Percentiles rank a stretch among this genome's conserved stretches.
These are phyloP conservation scores for Linum tenue DNA, from an alignment of 345 rosid genomes.

Conservation along the genomic window DNA sequence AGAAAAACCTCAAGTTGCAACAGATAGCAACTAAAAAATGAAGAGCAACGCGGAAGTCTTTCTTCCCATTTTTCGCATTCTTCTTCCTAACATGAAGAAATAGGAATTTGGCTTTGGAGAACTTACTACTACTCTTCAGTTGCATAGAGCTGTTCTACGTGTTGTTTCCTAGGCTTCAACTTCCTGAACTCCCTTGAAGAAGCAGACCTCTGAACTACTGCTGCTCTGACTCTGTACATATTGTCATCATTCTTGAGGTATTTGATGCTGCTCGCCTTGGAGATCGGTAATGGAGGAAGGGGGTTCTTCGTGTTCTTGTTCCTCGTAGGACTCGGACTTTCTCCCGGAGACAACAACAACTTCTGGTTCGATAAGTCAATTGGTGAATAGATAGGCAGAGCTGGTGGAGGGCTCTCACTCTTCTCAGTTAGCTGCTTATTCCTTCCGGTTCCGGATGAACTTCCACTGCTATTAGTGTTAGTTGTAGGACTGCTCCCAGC, in stretches of 20 bases:
- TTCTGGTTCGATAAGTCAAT: conserved; percentile 14
- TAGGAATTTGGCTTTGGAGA: too few species aligned
- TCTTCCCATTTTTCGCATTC: too few species aligned
- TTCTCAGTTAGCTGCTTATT: conserved; percentile 6
- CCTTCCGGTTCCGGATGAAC: conserved; percentile 23
- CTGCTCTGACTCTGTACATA: conserved; percentile 26
- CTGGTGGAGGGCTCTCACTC: conserved; percentile 18
- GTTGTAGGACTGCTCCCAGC: conserved; percentile 19
- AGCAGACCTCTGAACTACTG: conserved; percentile 30
- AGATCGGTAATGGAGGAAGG: conserved; percentile 32
- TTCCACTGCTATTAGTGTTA: conserved; percentile 9
- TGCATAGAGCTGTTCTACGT: conserved; percentile 6
- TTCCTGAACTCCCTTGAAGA: conserved; percentile 45
- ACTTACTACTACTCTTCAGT: too few species aligned
- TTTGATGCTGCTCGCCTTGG: conserved; percentile 14
- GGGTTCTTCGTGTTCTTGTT: conserved; percentile 16
- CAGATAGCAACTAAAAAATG: too few species aligned
- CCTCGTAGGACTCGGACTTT: conserved; percentile 8
- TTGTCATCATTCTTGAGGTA: conserved; percentile 15
- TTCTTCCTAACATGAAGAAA: too few species aligned
- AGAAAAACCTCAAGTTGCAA: too few species aligned
- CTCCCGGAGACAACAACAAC: conserved; percentile 16
- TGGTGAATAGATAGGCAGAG: too few species aligned
- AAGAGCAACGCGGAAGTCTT: too few species aligned
- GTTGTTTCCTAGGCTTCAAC: conserved; percentile 22